Conservation (phyloP, 441 rosid genomes). For the Brassica hybrid region DNA sequence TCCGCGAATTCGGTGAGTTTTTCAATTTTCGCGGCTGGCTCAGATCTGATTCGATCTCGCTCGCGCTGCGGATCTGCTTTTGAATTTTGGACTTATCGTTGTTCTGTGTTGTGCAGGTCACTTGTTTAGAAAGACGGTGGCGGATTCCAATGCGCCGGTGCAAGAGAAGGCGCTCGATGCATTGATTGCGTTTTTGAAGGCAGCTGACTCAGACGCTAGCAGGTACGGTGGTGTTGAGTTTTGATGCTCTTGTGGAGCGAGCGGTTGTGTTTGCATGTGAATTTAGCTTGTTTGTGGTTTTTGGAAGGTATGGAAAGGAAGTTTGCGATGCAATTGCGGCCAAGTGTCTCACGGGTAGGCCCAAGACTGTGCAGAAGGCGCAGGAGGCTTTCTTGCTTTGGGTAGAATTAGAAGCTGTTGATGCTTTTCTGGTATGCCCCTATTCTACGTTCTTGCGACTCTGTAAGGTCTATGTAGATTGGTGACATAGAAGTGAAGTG, state of each 20-base stretch:
- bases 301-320: conserved; percentile 84
- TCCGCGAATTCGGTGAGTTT: conserved; percentile 89
- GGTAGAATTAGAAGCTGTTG: conserved; percentile 99
- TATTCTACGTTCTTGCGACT: conserved; percentile 22
- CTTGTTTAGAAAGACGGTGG: conserved; percentile 86
- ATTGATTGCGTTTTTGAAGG: conserved; percentile 84
- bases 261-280: neutral
- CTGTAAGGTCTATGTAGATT: conserved; percentile 16
- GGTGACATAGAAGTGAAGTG: conserved; percentile 15
- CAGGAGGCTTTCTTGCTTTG: conserved; percentile 95
- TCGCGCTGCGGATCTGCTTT: conserved; percentile 55
- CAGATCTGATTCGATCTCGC: conserved; percentile 92
- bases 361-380: conserved; percentile 96
- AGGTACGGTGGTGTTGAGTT: neutral
- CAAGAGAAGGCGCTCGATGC: conserved; percentile 99
- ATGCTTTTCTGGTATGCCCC: conserved; percentile 77
- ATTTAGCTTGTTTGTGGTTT: neutral
- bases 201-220: conserved; percentile 88
- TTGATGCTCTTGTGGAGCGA: neutral
- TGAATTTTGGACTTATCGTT: conserved; percentile 30
- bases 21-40: neutral
- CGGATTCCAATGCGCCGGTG: conserved; percentile 99
- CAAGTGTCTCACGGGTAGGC: conserved; percentile 93
- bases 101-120: conserved; percentile 55
- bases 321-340: conserved; percentile 93